Evolutionary conservation across 257 asterid genomes (phyloP).

Genomic region (Perilla frutescens): DNA sequence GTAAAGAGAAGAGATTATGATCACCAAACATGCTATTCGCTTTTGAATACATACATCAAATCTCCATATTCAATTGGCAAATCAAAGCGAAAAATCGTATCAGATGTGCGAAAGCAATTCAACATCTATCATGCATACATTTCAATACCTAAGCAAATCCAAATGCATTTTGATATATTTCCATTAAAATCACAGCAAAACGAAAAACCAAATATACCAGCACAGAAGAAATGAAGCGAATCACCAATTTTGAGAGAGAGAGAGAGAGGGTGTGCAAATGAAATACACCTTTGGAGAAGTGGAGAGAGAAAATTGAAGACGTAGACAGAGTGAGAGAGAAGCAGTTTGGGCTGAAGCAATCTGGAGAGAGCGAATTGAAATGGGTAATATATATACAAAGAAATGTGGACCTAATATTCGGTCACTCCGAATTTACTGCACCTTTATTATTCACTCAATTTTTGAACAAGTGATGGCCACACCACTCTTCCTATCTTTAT

Average conservation of each 20-base stretch:
- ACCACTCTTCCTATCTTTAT: conserved; percentile 32
- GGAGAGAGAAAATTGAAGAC: background rate
- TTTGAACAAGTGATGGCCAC: conserved; percentile 35
- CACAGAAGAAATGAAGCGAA: background rate
- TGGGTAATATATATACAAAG: conserved; percentile 33
- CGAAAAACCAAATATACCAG: background rate
- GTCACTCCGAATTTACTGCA: conserved; percentile 24
- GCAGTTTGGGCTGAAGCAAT: background rate
- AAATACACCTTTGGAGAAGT: conserved; percentile 15
- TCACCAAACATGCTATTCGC: background rate
- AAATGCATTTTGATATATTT: background rate
- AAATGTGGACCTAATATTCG: conserved; percentile 31
- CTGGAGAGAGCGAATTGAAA: conserved; percentile 28
- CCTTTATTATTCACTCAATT: conserved; percentile 28
- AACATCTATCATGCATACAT: conserved; percentile 13
- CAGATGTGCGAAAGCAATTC: background rate
- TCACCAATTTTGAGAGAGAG: background rate
- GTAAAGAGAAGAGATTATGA: background rate
- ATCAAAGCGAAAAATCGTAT: background rate
- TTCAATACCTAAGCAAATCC: background rate
- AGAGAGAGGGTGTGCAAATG: background rate
- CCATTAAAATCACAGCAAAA: background rate
- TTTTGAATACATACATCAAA: background rate
- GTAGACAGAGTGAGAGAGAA: background rate
- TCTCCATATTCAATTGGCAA: background rate